Base-by-base conservation (phyloP, 495 filamentous ascomycete genomes). In the Annulohypoxylon moriforme region DNA sequence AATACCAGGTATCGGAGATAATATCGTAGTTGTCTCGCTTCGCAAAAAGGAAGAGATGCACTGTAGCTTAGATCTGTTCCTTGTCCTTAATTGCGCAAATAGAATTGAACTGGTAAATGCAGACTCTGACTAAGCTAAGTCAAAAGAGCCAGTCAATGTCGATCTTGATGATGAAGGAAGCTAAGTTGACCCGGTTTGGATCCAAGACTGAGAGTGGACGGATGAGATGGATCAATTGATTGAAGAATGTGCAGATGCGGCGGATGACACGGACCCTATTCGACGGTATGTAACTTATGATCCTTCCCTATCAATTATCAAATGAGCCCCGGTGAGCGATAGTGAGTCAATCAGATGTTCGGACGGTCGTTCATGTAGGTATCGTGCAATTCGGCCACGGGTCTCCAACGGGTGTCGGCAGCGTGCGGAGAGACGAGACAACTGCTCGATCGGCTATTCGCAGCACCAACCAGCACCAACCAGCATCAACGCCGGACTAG, bases 351-450 rank as follows among this genome's bases (percentile, higher is more conserved):
- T 46, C 52, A 63, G 60, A 64, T 64, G 64, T 52, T 60, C 56
- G 42, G 49, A 50, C 25, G 20, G 7, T 38, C 31, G 33, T 69
- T 58, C 31, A 52, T 40, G 55, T 66, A 56, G 25, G 58, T 62
- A 60, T 59, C 53, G 29, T 60, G 29, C 29, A 55, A 58, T 62
- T 9, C 46, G 66, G 53, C 46, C 57, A 55, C 67, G 62, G 71
- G 57, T 64, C 59, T 67, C 63, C 50, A 69, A 63, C 71, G 71
- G 71, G 50, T 62, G 46, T 22, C 67, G 67, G 56, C 71, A 71
- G 71, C 22, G 55, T 38, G 64, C 34, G 60, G 60, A 53, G 36
- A 40, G 27, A 50, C 46, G 64, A 47, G 47, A 50, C 46, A 40
- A 18, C 13, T 57, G 49, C 40, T 55, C 47, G 34, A 31, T 20